Conservation (phyloP, 2,329 filamentous ascomycete genomes). For the Pseudocercospora crystallina region DNA sequence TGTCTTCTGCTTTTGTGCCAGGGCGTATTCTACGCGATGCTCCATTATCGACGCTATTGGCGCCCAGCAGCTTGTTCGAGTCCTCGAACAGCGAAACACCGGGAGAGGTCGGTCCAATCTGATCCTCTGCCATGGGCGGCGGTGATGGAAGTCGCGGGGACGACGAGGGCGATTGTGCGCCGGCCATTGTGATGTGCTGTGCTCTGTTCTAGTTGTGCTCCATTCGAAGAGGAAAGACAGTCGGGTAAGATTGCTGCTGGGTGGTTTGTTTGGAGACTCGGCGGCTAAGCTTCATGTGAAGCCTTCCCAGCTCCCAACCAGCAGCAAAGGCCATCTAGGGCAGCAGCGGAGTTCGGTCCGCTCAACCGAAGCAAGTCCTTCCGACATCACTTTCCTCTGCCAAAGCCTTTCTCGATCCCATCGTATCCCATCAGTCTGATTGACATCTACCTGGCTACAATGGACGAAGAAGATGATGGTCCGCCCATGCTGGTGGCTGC, state of each 20-base stretch:
- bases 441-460: no score
- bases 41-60: constrained; percentile 66
- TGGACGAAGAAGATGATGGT: constrained; percentile 60
- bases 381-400: neutral
- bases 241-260: no score
- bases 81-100: constrained; percentile 60
- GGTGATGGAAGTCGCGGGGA: constrained; percentile 93
- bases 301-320: no score
- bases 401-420: neutral
- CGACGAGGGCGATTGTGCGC: constrained; percentile 59
- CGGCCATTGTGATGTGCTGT: constrained; percentile 14
- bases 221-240: no score
- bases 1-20: constrained; percentile 87
- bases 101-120: constrained; percentile 79
- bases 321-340: no score
- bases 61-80: constrained; percentile 57
- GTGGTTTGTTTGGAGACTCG: no score
- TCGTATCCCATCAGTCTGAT: no score
- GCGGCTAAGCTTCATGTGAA: no score
- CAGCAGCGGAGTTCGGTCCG: no score
- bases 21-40: constrained; percentile 84
- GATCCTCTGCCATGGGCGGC: constrained; percentile 90
- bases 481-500: constrained; percentile 64
- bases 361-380: neutral
- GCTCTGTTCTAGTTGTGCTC: neutral